Conservation (phyloP, 2,329 filamentous ascomycete genomes). For the Pseudocercospora fijiensis region DNA sequence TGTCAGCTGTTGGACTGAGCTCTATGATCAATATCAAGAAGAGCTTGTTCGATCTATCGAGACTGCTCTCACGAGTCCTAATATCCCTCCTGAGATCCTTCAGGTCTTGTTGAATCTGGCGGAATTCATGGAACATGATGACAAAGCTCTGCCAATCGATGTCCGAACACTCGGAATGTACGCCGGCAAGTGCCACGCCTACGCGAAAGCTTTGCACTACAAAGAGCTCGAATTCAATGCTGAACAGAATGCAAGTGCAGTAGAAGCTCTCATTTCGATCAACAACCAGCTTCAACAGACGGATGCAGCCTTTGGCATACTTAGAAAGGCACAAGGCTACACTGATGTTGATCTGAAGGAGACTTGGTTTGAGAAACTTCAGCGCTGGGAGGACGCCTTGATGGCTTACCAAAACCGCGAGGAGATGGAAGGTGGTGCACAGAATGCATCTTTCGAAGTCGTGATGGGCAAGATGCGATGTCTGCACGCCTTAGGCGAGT, state of each 20-base stretch:
- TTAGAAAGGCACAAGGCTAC: constrained; percentile 93
- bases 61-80: constrained; percentile 88
- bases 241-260: constrained; percentile 91
- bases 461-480: constrained; percentile 99
- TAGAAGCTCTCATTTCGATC: constrained; percentile 97
- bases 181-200: constrained; percentile 94
- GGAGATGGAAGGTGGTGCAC: constrained; percentile 55
- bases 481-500: constrained; percentile 93
- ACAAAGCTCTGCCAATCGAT: constrained; percentile 96
- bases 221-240: constrained; percentile 98
- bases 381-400: constrained; percentile 96
- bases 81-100: constrained; percentile 92
- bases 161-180: constrained; percentile 92
- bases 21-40: constrained; percentile 96
- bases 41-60: constrained; percentile 95
- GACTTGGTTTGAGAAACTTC: constrained; percentile 98
- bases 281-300: constrained; percentile 99
- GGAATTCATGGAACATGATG: constrained; percentile 99
- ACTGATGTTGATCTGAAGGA: constrained; percentile 95
- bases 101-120: constrained; percentile 93
- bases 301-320: constrained; percentile 96
- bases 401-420: constrained; percentile 89
- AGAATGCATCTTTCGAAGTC: constrained; percentile 73
- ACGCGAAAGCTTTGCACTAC: constrained; percentile 96
- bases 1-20: constrained; percentile 96